These are phyloP conservation scores for Neltuma alba DNA, from an alignment of 306 rosid genomes.

Conservation along the genomic window DNA sequence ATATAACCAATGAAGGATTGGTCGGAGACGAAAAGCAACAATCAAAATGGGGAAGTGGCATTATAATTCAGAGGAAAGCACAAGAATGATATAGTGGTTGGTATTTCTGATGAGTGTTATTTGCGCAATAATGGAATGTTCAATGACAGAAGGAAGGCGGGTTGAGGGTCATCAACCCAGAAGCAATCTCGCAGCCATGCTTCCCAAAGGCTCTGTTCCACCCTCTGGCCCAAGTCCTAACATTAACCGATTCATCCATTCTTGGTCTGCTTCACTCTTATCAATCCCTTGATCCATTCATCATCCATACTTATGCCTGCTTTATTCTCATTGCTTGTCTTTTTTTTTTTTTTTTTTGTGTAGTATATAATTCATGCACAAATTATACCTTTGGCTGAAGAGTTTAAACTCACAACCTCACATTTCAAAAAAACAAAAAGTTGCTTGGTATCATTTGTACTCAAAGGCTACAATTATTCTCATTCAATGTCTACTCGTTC, in stretches of 20 bases:
- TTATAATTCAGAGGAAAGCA: background rate
- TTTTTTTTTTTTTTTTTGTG: too few species aligned
- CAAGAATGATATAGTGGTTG: background rate
- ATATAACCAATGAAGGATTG: background rate
- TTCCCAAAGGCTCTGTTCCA: slow-evolving; percentile 40
- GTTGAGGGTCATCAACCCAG: background rate
- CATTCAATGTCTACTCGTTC: background rate
- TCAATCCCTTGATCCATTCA: background rate
- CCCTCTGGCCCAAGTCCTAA: slow-evolving; percentile 39
- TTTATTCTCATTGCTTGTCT: too few species aligned
- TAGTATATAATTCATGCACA: too few species aligned
- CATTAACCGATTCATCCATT: slow-evolving; percentile 12
- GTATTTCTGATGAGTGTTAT: slow-evolving; percentile 18
- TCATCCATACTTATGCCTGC: too few species aligned
- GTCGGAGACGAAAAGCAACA: background rate
- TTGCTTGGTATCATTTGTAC: too few species aligned
- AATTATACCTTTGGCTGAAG: too few species aligned
- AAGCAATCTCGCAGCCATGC: slow-evolving; percentile 19
- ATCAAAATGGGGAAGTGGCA: slow-evolving; percentile 16
- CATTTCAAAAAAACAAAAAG: too few species aligned
- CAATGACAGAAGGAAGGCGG: slow-evolving; percentile 27
- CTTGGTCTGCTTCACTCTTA: background rate
- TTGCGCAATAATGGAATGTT: slow-evolving; percentile 7
- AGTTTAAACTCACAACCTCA: too few species aligned
- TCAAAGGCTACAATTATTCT: too few species aligned